Base-by-base conservation (phyloP, 78 protist genomes). In the slime mould (Dictyostelium discoideum) region DNA sequence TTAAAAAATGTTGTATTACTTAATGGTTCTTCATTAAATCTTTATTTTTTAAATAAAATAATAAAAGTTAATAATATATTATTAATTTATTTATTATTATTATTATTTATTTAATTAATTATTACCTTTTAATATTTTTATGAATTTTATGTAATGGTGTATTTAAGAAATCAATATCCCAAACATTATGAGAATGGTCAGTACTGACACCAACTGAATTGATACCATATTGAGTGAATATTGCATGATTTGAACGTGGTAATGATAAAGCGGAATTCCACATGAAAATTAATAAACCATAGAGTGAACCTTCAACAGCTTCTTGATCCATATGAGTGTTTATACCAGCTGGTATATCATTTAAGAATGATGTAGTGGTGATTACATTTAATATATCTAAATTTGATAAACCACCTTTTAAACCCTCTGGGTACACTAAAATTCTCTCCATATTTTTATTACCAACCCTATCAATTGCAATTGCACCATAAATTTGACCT, bases 161-260 rank as follows among this genome's bases (percentile, higher is more conserved):
- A 50, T 80, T 82, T 48, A 82, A n/a, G 39, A 82, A 90, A 73
- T 80, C 87, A 14, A 90, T 48, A 39, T 90, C 95, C 89, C 87
- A 90, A 24, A 79, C 83, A 16, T 80, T 90, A 50, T 82, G 95
- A 72, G 85, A 40, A 5, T 87, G 48, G 83, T 90, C 85, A 26
- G 95, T 90, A 54, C 88, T 82, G 1, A 90, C 50, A 39, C 95
- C 95, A 46, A 90, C 88, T n/a, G 95, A 80, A 29, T 90, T 90
- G 2, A 90, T 90, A 50, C 95, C 95, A 82, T 90, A 90, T 39
- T 39, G 42, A 5, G 95, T 90, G n/a, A 82, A 90, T 7, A 90
- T 82, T 1, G 95, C 95, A 69, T 90, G 95, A 37, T 90, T 90
- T 11, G 95, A 90, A 22, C 95, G 63, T 90, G 95, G 88, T 37